Percentiles rank a stretch among this genome's conserved stretches.
Conservation (phyloP, 2,329 filamentous ascomycete species). For the Aspergillus udagawae region DNA sequence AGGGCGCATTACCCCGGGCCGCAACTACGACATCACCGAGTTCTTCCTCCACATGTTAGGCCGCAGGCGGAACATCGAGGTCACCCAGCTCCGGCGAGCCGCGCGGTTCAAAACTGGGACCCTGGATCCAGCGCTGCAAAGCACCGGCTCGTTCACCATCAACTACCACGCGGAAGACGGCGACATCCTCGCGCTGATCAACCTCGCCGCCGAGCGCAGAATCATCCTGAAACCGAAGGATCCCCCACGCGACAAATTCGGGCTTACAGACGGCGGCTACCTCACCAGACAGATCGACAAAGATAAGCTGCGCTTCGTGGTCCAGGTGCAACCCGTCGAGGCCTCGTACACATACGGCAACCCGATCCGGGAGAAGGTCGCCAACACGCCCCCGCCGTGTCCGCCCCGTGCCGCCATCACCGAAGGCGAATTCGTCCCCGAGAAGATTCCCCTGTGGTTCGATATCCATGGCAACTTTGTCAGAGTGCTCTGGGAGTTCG, state of each 20-base stretch:
- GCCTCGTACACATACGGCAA: conserved; percentile 39
- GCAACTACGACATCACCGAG: conserved; percentile 44
- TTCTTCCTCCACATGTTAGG: conserved; percentile 37
- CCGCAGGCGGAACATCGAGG: conserved; percentile 38
- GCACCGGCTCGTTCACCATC: conserved; percentile 27
- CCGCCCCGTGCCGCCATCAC: conserved; percentile 8
- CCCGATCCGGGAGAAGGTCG: conserved; percentile 23
- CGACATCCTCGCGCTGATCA: conserved; percentile 41
- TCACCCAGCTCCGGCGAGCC: conserved; percentile 38
- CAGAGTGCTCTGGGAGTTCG: conserved; percentile 39
- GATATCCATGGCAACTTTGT: conserved; percentile 43
- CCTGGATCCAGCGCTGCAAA: conserved; percentile 38
- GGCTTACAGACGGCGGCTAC: conserved; percentile 45
- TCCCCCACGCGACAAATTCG: conserved; percentile 42
- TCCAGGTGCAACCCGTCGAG: conserved; percentile 36
- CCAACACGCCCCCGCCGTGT: conserved; percentile 23
- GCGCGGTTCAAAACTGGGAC: conserved; percentile 39
- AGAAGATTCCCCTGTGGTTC: conserved; percentile 45
- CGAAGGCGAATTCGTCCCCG: conserved; percentile 8
- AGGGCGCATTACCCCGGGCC: conserved; percentile 38
- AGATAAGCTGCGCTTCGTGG: conserved; percentile 37
- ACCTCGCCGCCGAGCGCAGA: conserved; percentile 35
- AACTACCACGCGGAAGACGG: conserved; percentile 40
- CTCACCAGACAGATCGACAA: conserved; percentile 46
- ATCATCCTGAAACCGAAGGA: conserved; percentile 36